Evolutionary conservation across 2,329 filamentous ascomycete species (phyloP).

Genomic region (Pseudonectria buxi): DNA sequence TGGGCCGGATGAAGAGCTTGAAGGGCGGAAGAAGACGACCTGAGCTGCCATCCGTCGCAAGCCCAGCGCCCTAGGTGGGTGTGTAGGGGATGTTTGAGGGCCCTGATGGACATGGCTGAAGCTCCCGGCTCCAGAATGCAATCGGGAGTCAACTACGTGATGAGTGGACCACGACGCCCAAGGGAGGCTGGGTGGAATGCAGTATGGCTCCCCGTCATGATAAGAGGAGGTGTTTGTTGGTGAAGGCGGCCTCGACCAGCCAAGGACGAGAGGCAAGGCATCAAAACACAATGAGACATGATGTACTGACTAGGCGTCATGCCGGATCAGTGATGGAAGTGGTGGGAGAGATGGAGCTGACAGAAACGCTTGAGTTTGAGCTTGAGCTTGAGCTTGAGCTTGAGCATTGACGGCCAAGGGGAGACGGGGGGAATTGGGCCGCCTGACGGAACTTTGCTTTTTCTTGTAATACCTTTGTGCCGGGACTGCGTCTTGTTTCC

Average conservation of each 20-base stretch:
- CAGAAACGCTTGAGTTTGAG: too few species aligned
- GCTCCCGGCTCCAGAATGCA: conserved; percentile 1
- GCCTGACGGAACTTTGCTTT: too few species aligned
- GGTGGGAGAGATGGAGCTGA: background rate
- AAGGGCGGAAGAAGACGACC: conserved; percentile 55
- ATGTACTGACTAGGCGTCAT: background rate
- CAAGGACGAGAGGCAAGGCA: background rate
- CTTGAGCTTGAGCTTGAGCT: too few species aligned
- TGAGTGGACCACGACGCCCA: too few species aligned
- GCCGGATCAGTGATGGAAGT: conserved; percentile 1
- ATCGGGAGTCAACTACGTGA: too few species aligned
- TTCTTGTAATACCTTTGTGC: too few species aligned
- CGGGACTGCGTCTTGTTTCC: too few species aligned
- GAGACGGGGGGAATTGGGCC: too few species aligned
- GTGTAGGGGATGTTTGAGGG: conserved; percentile 29
- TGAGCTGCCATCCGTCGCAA: conserved; percentile 31
- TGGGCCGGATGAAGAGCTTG: conserved; percentile 76
- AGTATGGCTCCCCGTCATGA: conserved; percentile 5
- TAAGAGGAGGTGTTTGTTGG: conserved; percentile 14
- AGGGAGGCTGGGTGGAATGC: background rate
- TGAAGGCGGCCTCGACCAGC: conserved; percentile 1
- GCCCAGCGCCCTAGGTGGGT: conserved; percentile 34
- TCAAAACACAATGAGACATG: conserved; percentile 9
- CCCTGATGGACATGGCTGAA: conserved; percentile 10
- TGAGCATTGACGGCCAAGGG: too few species aligned